Conservation (phyloP, 345 rosid genomes). For the Rhodomyrtus tomentosa region DNA sequence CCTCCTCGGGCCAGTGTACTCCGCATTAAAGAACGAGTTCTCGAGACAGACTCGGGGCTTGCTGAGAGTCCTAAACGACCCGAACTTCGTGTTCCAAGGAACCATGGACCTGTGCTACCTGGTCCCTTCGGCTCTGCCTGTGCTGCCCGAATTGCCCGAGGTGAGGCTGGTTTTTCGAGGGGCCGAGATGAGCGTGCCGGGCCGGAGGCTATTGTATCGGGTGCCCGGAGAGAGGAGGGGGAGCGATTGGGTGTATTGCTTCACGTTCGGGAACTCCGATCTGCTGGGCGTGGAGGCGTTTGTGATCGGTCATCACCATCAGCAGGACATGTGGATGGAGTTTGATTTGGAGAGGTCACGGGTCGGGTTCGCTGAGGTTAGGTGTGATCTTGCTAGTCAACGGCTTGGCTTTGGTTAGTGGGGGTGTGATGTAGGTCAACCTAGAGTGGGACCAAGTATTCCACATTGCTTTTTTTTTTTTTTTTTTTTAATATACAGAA, state of each 20-base stretch:
- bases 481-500: no score
- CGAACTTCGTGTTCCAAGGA: conserved; percentile 68
- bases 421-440: neutral
- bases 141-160: conserved; percentile 33
- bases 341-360: conserved; percentile 67
- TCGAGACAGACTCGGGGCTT: conserved; percentile 39
- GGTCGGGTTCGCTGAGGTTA: conserved; percentile 62
- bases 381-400: conserved; percentile 72
- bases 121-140: conserved; percentile 18
- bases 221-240: conserved; percentile 51
- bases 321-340: conserved; percentile 88
- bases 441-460: neutral
- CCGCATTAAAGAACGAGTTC: conserved; percentile 43
- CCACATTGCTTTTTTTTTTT: no score
- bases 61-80: conserved; percentile 44
- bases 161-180: conserved; percentile 66
- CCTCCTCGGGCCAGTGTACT: conserved; percentile 76
- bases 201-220: conserved; percentile 45
- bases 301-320: conserved; percentile 91
- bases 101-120: conserved; percentile 84
- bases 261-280: conserved; percentile 88
- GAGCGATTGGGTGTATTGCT: conserved; percentile 60
- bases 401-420: conserved; percentile 16
- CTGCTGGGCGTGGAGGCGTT: conserved; percentile 73
- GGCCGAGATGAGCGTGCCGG: conserved; percentile 67